Percentiles rank a stretch among this genome's conserved stretches.
Conservation (phyloP, 768 basidiomycete species). For the Agaricus subrufescens region DNA sequence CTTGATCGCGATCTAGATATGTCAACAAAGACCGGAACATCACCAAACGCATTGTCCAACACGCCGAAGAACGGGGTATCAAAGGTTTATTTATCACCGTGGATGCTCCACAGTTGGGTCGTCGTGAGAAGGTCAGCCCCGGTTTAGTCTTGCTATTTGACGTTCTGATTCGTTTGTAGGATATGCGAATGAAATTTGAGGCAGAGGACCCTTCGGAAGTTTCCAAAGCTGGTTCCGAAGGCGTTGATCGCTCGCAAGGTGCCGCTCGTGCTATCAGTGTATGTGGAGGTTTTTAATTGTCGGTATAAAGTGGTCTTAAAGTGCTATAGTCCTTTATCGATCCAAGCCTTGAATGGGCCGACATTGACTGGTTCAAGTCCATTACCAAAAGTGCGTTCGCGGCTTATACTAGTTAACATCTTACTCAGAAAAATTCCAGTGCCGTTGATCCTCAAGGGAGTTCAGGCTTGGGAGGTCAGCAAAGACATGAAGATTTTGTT, state of each 20-base stretch:
- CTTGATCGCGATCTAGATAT: slow-evolving; percentile 42
- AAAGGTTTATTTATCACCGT: slow-evolving; percentile 96
- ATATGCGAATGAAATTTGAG: slow-evolving; percentile 96
- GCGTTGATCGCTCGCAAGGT: slow-evolving; percentile 81
- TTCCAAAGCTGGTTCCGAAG: slow-evolving; percentile 43
- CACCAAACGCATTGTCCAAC: slow-evolving; percentile 82
- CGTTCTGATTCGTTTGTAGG: slow-evolving; percentile 28
- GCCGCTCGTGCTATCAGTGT: slow-evolving; percentile 93
- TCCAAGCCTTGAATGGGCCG: slow-evolving; percentile 82
- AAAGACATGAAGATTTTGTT: neutral
- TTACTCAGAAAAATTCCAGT: slow-evolving; percentile 36
- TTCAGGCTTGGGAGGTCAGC: slow-evolving; percentile 75
- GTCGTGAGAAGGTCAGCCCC: slow-evolving; percentile 68
- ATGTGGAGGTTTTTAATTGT: slow-evolving; percentile 19
- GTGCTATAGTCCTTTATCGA: slow-evolving; percentile 85
- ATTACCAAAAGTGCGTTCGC: slow-evolving; percentile 64
- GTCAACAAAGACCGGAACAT: slow-evolving; percentile 88
- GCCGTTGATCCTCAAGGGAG: slow-evolving; percentile 89
- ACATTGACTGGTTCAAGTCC: slow-evolving; percentile 76
- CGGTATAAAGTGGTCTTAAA: neutral
- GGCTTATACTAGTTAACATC: slow-evolving; percentile 14
- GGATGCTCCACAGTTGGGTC: slow-evolving; percentile 93
- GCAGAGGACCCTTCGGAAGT: slow-evolving; percentile 66
- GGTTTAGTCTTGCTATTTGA: neutral
- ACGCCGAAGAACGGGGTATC: slow-evolving; percentile 87